Evolutionary conservation across 2,329 filamentous ascomycete genomes (phyloP).

Genomic region (Curvularia eragrostidis): DNA sequence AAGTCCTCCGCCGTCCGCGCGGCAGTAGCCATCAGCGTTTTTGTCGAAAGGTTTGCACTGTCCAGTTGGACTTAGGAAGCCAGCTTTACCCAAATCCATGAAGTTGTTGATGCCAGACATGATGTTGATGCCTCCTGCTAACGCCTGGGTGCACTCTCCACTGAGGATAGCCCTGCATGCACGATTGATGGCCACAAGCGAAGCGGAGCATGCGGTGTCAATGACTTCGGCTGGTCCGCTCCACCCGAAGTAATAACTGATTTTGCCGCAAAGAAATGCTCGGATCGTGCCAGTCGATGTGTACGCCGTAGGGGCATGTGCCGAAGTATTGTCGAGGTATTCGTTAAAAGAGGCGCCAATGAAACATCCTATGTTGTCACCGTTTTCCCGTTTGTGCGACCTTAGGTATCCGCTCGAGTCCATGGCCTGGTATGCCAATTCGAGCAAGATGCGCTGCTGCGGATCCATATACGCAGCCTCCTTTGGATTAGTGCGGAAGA

Average conservation of each 20-base stretch:
- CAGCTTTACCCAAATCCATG: slow-evolving; percentile 46
- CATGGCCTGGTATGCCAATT: slow-evolving; percentile 46
- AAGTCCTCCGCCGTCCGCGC: slow-evolving; percentile 58
- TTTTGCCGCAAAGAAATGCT: slow-evolving; percentile 26
- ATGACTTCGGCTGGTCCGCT: slow-evolving; percentile 30
- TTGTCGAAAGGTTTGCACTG: slow-evolving; percentile 53
- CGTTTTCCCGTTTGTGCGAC: background rate
- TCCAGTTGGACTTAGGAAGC: slow-evolving; percentile 55
- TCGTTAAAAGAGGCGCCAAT: slow-evolving; percentile 40
- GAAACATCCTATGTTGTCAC: slow-evolving; percentile 35
- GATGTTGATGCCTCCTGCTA: slow-evolving; percentile 44
- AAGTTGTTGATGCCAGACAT: slow-evolving; percentile 41
- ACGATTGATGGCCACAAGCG: slow-evolving; percentile 35
- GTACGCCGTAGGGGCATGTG: slow-evolving; percentile 19
- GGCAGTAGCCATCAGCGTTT: slow-evolving; percentile 61
- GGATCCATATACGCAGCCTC: slow-evolving; percentile 35
- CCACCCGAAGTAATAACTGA: slow-evolving; percentile 36
- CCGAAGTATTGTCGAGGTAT: slow-evolving; percentile 29
- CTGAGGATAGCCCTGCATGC: slow-evolving; percentile 32
- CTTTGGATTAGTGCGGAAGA: slow-evolving; percentile 27
- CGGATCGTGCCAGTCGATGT: slow-evolving; percentile 25
- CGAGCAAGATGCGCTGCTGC: slow-evolving; percentile 31
- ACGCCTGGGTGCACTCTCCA: slow-evolving; percentile 1
- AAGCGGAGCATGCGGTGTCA: slow-evolving; percentile 48
- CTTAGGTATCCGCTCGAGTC: slow-evolving; percentile 36